phyloP scores from a whole-genome alignment of 2,329 filamentous ascomycete species.

The Thielaviopsis punctulata region DNA sequence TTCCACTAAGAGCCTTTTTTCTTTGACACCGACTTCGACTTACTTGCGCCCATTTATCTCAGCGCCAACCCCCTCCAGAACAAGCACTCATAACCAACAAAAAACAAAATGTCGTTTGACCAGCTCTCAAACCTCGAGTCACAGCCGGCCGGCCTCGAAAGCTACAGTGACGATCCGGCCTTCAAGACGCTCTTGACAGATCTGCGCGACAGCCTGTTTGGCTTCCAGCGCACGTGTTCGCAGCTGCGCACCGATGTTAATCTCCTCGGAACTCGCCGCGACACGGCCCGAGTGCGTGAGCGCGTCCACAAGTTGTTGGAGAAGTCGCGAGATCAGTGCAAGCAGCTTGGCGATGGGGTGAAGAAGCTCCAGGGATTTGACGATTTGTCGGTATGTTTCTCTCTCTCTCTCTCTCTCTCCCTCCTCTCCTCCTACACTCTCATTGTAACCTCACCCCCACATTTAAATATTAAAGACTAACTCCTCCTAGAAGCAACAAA shows the following conservation, averaged over 20 bases:
- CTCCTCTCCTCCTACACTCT: not conserved
- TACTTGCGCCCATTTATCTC: not conserved
- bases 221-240: constrained; percentile 73
- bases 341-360: constrained; percentile 79
- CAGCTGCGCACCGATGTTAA: constrained; percentile 70
- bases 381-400: constrained; percentile 51
- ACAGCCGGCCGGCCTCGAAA: constrained; percentile 42
- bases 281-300: constrained; percentile 81
- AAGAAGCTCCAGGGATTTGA: constrained; percentile 84
- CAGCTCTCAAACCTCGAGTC: constrained; percentile 72
- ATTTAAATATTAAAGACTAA: not conserved
- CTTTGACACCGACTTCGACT: not conserved
- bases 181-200: constrained; percentile 71
- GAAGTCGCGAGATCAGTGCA: constrained; percentile 73
- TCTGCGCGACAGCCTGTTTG: constrained; percentile 77
- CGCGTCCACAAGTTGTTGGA: constrained; percentile 75
- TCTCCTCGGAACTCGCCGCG: constrained; percentile 73
- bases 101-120: constrained; percentile 77
- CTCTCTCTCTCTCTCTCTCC: not conserved
- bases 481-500: constrained; percentile 60
- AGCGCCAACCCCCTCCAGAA: not conserved
- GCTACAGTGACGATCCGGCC: constrained; percentile 79
- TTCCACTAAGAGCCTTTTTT: not conserved
- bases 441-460: not conserved
- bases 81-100: too few relatives aligned